Evolutionary conservation across 139 green algal genomes (phyloP).

Genomic region (Tetratostichococcus sp.): DNA sequence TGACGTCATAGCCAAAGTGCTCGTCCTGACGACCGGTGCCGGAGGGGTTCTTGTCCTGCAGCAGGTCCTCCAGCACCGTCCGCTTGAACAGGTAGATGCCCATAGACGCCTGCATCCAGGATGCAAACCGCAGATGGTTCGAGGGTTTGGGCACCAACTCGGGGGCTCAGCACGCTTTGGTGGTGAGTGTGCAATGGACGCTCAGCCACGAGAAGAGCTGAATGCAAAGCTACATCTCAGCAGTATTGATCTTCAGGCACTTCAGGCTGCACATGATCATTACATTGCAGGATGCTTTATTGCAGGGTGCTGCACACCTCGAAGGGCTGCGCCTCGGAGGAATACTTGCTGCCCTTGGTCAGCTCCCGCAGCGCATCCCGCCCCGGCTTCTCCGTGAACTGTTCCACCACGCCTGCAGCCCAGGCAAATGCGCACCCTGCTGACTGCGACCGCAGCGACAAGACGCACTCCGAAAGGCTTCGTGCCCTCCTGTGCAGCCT

Average conservation of each 20-base stretch:
- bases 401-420: slow-evolving; percentile 26
- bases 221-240: too few relatives aligned
- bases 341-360: slow-evolving; percentile 12
- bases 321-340: slow-evolving; percentile 16
- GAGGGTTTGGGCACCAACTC: neutral
- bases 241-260: too few relatives aligned
- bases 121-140: slow-evolving; percentile 9
- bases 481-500: too few relatives aligned
- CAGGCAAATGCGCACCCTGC: too few relatives aligned
- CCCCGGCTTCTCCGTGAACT: slow-evolving; percentile 52
- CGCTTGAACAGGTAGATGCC: slow-evolving; percentile 80
- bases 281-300: too few relatives aligned
- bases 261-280: too few relatives aligned
- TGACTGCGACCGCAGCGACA: too few relatives aligned
- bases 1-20: slow-evolving; percentile 79
- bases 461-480: too few relatives aligned
- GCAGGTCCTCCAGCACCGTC: slow-evolving; percentile 45
- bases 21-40: slow-evolving; percentile 24
- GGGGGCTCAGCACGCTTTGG: too few relatives aligned
- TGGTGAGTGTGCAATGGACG: too few relatives aligned
- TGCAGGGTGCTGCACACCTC: too few relatives aligned
- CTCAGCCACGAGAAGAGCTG: too few relatives aligned
- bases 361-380: slow-evolving; percentile 19
- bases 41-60: slow-evolving; percentile 34
- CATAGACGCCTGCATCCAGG: slow-evolving; percentile 58